These are phyloP conservation scores for Amesomyces nigricolor DNA, from an alignment of 2,329 filamentous ascomycete genomes.

Conservation along the genomic window DNA sequence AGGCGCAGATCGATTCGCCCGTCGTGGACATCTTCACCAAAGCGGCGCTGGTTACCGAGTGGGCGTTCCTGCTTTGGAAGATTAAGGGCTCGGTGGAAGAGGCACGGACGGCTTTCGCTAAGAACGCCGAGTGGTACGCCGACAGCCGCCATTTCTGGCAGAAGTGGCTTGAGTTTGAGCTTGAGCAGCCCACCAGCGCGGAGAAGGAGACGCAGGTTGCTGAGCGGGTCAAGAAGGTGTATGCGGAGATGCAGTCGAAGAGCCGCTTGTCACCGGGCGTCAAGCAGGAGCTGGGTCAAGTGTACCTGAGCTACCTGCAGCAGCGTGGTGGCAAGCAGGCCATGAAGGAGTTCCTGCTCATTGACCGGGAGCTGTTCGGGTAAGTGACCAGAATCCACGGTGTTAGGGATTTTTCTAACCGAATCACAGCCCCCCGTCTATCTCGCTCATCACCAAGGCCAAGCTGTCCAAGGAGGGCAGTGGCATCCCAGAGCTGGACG, in stretches of 20 bases:
- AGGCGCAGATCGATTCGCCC: slow-evolving; percentile 69
- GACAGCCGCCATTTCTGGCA: slow-evolving; percentile 88
- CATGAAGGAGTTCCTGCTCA: slow-evolving; percentile 75
- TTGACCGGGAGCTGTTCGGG: slow-evolving; percentile 88
- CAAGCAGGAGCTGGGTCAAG: slow-evolving; percentile 69
- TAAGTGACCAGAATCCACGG: slow-evolving; percentile 36
- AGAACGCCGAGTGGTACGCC: slow-evolving; percentile 76
- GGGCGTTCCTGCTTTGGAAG: slow-evolving; percentile 83
- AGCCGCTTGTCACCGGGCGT: slow-evolving; percentile 61
- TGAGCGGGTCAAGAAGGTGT: slow-evolving; percentile 72
- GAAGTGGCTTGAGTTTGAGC: slow-evolving; percentile 82
- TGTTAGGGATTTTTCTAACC: slow-evolving; percentile 3
- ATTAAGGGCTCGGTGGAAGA: slow-evolving; percentile 74
- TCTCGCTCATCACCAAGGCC: slow-evolving; percentile 38
- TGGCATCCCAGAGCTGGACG: slow-evolving; percentile 43
- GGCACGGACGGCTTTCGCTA: slow-evolving; percentile 75
- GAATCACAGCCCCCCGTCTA: slow-evolving; percentile 40
- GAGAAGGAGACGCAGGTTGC: slow-evolving; percentile 61
- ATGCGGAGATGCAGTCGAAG: slow-evolving; percentile 67
- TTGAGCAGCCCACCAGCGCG: slow-evolving; percentile 68
- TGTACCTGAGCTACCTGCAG: slow-evolving; percentile 79
- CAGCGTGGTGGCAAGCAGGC: slow-evolving; percentile 75
- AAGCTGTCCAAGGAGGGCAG: slow-evolving; percentile 44
- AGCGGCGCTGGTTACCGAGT: slow-evolving; percentile 80
- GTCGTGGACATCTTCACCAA: slow-evolving; percentile 73